Base-by-base conservation (phyloP, 139 green algal genomes). In the Zygnema cylindricum region DNA sequence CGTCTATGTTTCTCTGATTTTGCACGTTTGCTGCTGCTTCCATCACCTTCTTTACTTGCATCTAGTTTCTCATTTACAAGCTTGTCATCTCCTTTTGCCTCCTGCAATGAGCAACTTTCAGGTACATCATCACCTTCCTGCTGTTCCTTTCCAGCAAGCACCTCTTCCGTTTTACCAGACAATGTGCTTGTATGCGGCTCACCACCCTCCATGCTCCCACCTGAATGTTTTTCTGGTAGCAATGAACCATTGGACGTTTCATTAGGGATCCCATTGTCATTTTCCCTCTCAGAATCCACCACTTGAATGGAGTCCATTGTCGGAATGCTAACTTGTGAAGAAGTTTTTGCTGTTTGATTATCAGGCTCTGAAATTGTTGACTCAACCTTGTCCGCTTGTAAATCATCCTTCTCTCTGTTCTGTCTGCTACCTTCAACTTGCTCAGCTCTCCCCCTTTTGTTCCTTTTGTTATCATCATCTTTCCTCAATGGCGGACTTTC, bases 211-310 rank as follows among this genome's bases (percentile, higher is more conserved):
- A 25, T 16, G 71, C 71, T 16, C 38, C 11, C 71, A 43, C 71
- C 11, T 43, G 7, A 25, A 3, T 57, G 3, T 7, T 79, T 43
- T 57, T 49, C 16, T 79, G 7, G 7, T 79, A 11, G 11, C 71
- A 25, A 3, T 49, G 7, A 25, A 3, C 16, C 40, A 43, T 16
- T 43, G 16, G 71, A 16, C 11, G 71, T 54, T 77, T 85, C 77
- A 32, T 16, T 77, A 11, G 42, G 11, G n/a, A n/a, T 57, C 75
- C 82, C 43, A 55, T 54, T 77, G 11, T 11, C 16, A 7, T 85
- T 85, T 77, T 11, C 42, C 82, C 35, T 77, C 7, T 69, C 77
- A 55, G 82, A 83, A 85, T 11, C 49, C 11, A 83, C 33, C 11
- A 81, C 3, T 11, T 85, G 57, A 41, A 55, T 3, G 3, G 57